phyloP scores from a whole-genome alignment of 1,139 yeast genomes.

The Cylindricascospora bacillispora region DNA sequence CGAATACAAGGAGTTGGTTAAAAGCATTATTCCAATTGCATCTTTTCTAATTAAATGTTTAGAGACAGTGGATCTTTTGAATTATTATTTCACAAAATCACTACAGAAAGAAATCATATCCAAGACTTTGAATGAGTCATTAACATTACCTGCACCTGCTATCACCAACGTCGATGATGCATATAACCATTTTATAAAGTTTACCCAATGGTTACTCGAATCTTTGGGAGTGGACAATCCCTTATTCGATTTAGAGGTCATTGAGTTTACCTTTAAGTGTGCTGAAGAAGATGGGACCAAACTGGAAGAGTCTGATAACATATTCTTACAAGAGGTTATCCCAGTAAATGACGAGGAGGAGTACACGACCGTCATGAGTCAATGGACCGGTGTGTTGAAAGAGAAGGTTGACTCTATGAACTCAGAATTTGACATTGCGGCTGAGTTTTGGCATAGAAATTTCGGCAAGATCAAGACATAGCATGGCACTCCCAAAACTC shows the following conservation, averaged over 20 bases:
- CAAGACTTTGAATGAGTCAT: constrained; percentile 23
- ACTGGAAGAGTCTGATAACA: constrained; percentile 20
- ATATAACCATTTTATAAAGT: constrained; percentile 24
- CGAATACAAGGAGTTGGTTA: constrained; percentile 3
- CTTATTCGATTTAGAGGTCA: constrained; percentile 19
- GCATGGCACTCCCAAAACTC: no score
- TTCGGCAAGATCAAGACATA: constrained; percentile 11
- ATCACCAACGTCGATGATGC: constrained; percentile 19
- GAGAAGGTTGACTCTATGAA: constrained; percentile 11
- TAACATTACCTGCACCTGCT: constrained; percentile 15
- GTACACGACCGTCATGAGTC: constrained; percentile 11
- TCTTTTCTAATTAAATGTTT: constrained; percentile 17
- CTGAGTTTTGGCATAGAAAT: constrained; percentile 16
- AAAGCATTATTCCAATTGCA: constrained; percentile 12
- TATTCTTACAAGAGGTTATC: constrained; percentile 23
- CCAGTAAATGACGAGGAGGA: constrained; percentile 17
- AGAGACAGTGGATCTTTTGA: constrained; percentile 22
- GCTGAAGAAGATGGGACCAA: constrained; percentile 23
- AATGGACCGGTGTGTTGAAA: constrained; percentile 16
- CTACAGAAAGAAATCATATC: constrained; percentile 23
- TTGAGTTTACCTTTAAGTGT: constrained; percentile 21
- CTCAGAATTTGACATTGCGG: constrained; percentile 8
- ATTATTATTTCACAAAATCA: constrained; percentile 22
- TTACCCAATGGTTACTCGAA: constrained; percentile 26
- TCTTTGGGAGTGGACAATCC: constrained; percentile 14